These are phyloP conservation scores for Solanum gracilifrons DNA, from an alignment of 257 asterid species.

Conservation along the genomic window DNA sequence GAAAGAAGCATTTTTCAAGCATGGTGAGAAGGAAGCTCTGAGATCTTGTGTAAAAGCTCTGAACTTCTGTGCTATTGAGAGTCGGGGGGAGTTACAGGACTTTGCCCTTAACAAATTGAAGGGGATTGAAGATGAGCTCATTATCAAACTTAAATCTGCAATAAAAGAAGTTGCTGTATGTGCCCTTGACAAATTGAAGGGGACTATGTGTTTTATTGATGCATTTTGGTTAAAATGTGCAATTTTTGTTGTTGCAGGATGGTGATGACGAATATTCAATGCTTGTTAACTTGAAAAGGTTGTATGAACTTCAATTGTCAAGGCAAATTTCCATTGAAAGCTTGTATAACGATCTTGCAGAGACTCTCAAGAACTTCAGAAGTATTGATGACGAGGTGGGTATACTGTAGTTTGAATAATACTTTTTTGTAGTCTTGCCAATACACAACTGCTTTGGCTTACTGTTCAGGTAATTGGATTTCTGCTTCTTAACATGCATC, in stretches of 20 bases:
- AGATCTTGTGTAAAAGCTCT: conserved; percentile 85
- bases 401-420: neutral
- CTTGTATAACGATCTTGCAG: conserved; percentile 57
- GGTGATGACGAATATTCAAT: conserved; percentile 90
- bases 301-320: conserved; percentile 77
- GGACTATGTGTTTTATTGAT: neutral
- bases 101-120: conserved; percentile 65
- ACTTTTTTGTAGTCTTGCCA: conserved; percentile 10
- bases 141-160: conserved; percentile 61
- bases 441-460: conserved; percentile 6
- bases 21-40: conserved; percentile 79
- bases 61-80: conserved; percentile 71
- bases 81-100: conserved; percentile 86
- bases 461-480: conserved; percentile 59
- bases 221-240: neutral
- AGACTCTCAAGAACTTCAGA: conserved; percentile 56
- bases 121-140: conserved; percentile 72
- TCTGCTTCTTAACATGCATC: conserved; percentile 87
- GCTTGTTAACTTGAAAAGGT: conserved; percentile 80
- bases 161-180: conserved; percentile 78
- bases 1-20: conserved; percentile 76
- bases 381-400: conserved; percentile 80
- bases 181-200: neutral
- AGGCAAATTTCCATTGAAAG: conserved; percentile 50
- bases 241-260: conserved; percentile 43